Evolutionary conservation across 2,329 filamentous ascomycete genomes (phyloP).

Genomic region (Cephalotrichum gorgonifer): DNA sequence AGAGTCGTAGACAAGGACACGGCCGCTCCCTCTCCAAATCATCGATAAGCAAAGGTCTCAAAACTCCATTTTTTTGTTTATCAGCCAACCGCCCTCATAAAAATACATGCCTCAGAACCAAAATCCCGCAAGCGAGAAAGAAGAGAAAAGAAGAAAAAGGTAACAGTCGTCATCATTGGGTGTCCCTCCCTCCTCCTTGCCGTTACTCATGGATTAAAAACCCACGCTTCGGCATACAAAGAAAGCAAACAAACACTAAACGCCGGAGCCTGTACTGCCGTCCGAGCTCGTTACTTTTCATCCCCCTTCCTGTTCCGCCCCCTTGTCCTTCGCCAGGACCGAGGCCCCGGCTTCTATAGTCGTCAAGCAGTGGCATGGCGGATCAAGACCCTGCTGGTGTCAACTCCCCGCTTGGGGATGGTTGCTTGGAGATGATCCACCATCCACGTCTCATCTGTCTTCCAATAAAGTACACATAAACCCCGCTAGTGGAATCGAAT

Average conservation of each 20-base stretch:
- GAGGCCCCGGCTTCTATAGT: not conserved
- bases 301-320: not conserved
- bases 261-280: not conserved
- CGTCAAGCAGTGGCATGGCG: not conserved
- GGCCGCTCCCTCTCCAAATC: too few relatives aligned
- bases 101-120: not conserved
- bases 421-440: too few relatives aligned
- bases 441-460: not conserved
- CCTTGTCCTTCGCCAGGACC: not conserved
- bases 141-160: not conserved
- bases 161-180: not conserved
- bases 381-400: not conserved
- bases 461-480: not conserved
- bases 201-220: too few relatives aligned
- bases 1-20: too few relatives aligned
- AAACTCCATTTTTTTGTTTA: not conserved
- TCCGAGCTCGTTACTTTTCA: not conserved
- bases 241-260: not conserved
- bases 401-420: too few relatives aligned
- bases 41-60: too few relatives aligned
- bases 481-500: not conserved
- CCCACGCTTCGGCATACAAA: not conserved
- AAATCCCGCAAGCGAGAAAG: not conserved
- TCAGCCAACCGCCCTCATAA: not conserved
- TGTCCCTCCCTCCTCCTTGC: not conserved